Base-by-base conservation (phyloP, 495 filamentous ascomycete species). In the Cenococcum geophilum region DNA sequence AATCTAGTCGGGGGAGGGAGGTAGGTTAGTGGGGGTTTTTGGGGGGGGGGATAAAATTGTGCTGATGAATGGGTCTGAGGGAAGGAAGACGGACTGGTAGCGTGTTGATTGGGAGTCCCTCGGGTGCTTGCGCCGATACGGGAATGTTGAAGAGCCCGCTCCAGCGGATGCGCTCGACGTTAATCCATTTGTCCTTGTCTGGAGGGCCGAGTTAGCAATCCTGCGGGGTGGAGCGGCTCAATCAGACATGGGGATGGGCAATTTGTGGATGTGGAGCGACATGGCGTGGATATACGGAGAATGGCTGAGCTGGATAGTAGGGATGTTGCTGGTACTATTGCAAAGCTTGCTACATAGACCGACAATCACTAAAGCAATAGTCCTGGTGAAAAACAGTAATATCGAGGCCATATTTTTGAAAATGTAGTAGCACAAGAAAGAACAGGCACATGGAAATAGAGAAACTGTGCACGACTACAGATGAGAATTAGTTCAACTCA, bases 111-210 rank as follows among this genome's bases (percentile, higher is more conserved):
- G 86, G 87, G 70, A 89, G 89, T 11, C 79, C 77, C 12, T 81
- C 73, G 0, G 85, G 85, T 22, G 73, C 65, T 0, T 67, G 52
- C 0, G 73, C 63, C 0, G 67, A 59, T 55, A 89, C 84, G 37
- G 87, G 86, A 16, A 89, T 74, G 18, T 75, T 68, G 75, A 89
- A 87, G 59, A 73, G 70, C 0, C 61, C 61, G 0, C 82, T 76
- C 85, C 85, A 89, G 61, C 83, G 82, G n/a, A 73, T 20, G 18
- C 86, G 83, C 67, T 89, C 84, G 9, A 54, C 42, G 58, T 74
- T 67, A 57, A 87, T 83, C 80, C 82, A 91, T 62, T 76, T 75
- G 66, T 80, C 82, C 70, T 91, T 89, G 74, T 91, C 84, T 88
- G 60, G 1, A 36, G 27, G 32, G 4, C 37, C 4, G 57, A 42